Conservation (phyloP, 1,284 basidiomycete genomes). For the Melampsora occidentalis region DNA sequence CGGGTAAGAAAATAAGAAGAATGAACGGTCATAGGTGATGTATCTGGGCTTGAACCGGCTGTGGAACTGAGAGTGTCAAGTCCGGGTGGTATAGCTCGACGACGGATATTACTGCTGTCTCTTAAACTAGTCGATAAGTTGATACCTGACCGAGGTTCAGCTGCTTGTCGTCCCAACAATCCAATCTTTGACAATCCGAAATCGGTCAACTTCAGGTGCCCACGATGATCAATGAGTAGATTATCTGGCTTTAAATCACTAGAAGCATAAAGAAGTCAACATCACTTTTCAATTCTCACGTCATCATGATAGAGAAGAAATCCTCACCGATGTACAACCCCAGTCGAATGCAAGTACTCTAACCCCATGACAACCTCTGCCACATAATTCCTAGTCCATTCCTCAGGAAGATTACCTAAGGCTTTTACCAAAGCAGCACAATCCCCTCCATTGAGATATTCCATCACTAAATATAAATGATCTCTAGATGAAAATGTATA, state of each 20-base stretch:
- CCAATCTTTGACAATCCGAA: slow-evolving; percentile 97
- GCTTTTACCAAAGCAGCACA: slow-evolving; percentile 95
- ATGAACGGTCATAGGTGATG: slow-evolving; percentile 18
- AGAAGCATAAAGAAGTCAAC: slow-evolving; percentile 44
- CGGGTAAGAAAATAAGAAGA: slow-evolving; percentile 32
- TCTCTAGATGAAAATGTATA: slow-evolving; percentile 58
- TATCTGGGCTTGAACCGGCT: slow-evolving; percentile 21
- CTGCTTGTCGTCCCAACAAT: slow-evolving; percentile 90
- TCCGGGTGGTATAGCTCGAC: slow-evolving; percentile 52
- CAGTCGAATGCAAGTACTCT: slow-evolving; percentile 88
- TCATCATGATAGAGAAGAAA: background rate
- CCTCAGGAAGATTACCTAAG: slow-evolving; percentile 85
- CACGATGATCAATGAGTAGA: slow-evolving; percentile 89
- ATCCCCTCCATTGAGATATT: slow-evolving; percentile 79
- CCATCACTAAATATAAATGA: slow-evolving; percentile 57
- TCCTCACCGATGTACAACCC: slow-evolving; percentile 93
- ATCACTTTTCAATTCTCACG: background rate
- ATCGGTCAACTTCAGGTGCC: slow-evolving; percentile 95
- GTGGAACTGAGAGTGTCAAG: slow-evolving; percentile 57
- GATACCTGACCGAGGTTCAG: slow-evolving; percentile 62
- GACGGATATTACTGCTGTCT: slow-evolving; percentile 55
- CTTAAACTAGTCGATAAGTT: slow-evolving; percentile 54
- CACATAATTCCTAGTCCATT: slow-evolving; percentile 94
- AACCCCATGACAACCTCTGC: slow-evolving; percentile 93
- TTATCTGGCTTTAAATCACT: slow-evolving; percentile 99